Base-by-base conservation (phyloP, 805 yeast species). In the Wickerhamomyces bovis region DNA sequence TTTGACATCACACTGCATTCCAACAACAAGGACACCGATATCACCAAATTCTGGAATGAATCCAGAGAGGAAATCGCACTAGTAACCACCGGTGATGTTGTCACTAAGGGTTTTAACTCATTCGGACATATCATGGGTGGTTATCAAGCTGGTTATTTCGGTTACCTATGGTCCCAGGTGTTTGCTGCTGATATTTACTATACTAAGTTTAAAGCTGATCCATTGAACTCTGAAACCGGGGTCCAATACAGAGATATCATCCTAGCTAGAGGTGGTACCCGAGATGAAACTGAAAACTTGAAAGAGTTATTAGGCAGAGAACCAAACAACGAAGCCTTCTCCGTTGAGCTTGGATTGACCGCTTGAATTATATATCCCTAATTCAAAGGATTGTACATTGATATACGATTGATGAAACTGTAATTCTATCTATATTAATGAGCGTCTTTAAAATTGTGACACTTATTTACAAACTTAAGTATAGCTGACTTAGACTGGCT, bases 131-230 rank as follows among this genome's bases (percentile, higher is more conserved):
- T 77, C 46, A 77, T 86, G 62, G 78, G 83, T 71, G 89, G 89
- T 35, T 92, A 95, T 16, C 88, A 88, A 63, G 92, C 86, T 45
- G 81, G 90, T 11, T 88, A 88, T 66, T 88, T 88, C 57, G 95
- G 95, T 2, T 88, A 88, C 63, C 66, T 87, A 68, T 88, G 89
- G 82, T 85, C 95, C 2, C 82, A 81, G 58, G 95, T 86, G 15
- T 88, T 82, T 70, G 94, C 95, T 1, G 77, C 87, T 7, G 96
- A 88, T 63, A 85, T 88, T 61, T 88, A 77, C 68, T 80, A 85
- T 63, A 67, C 86, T 5, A 75, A 77, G 58, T 88, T 88, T 72
- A 76, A 78, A 48, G 56, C 67, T 1, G 78, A 84, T 62, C 94
- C 95, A 39, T 72, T 85, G 76, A 77, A 80, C 58, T 69, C 77